Percentiles rank a stretch among this genome's conserved stretches.
Conservation (phyloP, 495 filamentous ascomycete species). For the Lepidopterella palustris region DNA sequence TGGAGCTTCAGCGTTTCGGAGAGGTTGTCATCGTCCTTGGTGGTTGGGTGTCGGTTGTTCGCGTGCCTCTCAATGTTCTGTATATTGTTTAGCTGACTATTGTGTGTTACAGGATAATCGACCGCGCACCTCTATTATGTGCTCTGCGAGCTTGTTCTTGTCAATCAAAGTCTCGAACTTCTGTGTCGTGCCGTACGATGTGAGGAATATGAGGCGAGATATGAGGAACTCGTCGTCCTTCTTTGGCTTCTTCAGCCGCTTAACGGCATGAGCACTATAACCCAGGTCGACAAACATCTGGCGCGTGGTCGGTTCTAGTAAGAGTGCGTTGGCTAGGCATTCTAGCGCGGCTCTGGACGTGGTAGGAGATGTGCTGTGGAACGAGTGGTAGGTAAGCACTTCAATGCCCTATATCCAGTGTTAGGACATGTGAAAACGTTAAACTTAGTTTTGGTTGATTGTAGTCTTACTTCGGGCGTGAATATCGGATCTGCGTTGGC, state of each 20-base stretch:
- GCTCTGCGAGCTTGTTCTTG: conserved; percentile 59
- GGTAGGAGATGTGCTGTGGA: conserved; percentile 51
- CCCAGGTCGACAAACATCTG: conserved; percentile 74
- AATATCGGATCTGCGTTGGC: conserved; percentile 70
- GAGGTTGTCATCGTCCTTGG: background rate
- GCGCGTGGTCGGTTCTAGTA: conserved; percentile 61
- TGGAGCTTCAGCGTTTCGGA: conserved; percentile 11
- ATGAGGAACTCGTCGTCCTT: conserved; percentile 80
- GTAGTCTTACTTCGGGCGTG: conserved; percentile 53
- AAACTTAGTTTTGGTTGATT: no score
- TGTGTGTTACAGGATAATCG: background rate
- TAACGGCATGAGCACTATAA: conserved; percentile 61
- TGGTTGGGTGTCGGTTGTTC: conserved; percentile 25
- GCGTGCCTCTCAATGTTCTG: conserved; percentile 63
- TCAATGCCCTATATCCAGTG: conserved; percentile 58
- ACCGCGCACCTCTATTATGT: conserved; percentile 50
- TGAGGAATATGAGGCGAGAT: conserved; percentile 72
- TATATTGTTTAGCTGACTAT: background rate
- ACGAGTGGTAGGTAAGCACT: conserved; percentile 62
- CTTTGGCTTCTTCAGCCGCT: conserved; percentile 63
- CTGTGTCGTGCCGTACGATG: conserved; percentile 69
- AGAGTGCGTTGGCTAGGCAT: conserved; percentile 77
- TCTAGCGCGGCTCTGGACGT: conserved; percentile 70
- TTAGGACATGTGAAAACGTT: no score
- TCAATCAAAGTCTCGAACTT: conserved; percentile 62